A percentile compares a stretch with the other conserved stretches of the same genome.
phyloP scores from a whole-genome alignment of 257 asterid species.

The Solanum rostratum region DNA sequence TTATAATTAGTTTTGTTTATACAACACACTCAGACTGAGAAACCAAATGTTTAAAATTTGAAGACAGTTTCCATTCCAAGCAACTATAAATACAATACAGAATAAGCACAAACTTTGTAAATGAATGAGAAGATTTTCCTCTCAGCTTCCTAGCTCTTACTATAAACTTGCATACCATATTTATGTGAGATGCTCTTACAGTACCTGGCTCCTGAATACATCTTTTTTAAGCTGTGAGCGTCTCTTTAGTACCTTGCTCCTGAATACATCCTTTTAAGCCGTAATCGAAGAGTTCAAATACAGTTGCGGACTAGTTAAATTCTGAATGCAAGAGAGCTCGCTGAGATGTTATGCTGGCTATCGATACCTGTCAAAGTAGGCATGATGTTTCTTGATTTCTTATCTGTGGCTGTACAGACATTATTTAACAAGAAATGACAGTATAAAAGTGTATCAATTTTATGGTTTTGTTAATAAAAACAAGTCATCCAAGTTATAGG shows the following conservation, averaged over 20 bases:
- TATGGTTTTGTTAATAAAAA: background rate
- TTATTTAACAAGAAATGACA: background rate
- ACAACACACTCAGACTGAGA: background rate
- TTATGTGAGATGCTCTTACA: background rate
- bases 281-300: background rate
- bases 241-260: background rate
- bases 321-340: background rate
- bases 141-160: background rate
- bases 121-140: background rate
- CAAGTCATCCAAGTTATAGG: background rate
- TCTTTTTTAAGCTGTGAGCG: background rate
- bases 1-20: background rate
- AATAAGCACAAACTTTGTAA: background rate
- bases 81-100: background rate
- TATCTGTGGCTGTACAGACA: background rate
- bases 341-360: background rate
- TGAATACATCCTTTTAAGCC: background rate
- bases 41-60: background rate
- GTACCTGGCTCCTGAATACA: background rate
- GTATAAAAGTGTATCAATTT: background rate
- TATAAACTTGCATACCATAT: background rate
- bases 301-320: background rate
- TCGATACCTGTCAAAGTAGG: background rate
- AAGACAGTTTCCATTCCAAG: background rate
- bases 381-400: background rate